phyloP scores from a whole-genome alignment of 1,284 basidiomycete genomes.

The Schizophyllum amplum region DNA sequence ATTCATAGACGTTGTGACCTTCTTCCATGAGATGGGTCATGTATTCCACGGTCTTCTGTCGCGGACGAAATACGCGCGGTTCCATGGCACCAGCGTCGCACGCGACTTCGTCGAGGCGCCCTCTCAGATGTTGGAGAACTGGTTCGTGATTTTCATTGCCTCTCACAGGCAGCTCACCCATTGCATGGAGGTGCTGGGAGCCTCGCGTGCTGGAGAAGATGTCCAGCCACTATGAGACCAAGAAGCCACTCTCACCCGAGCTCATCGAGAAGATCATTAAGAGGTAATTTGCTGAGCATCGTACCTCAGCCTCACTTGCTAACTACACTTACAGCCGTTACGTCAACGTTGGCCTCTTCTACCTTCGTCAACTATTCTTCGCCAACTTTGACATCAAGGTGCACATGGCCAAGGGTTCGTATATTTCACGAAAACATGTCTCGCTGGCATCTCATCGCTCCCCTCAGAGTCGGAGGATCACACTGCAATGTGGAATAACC shows the following conservation, averaged over 20 bases:
- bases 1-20: slow-evolving; percentile 54
- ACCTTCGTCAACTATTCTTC: slow-evolving; percentile 77
- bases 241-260: slow-evolving; percentile 65
- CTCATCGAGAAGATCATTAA: slow-evolving; percentile 73
- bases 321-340: slow-evolving; percentile 45
- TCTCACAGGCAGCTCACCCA: slow-evolving; percentile 23
- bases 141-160: slow-evolving; percentile 34
- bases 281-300: slow-evolving; percentile 32
- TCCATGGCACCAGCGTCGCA: slow-evolving; percentile 77
- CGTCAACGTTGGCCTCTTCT: slow-evolving; percentile 73
- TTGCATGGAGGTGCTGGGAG: too few species aligned
- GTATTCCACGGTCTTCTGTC: slow-evolving; percentile 79
- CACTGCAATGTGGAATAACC: slow-evolving; percentile 64
- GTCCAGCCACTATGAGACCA: slow-evolving; percentile 72
- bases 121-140: slow-evolving; percentile 87
- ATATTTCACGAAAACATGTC: neutral
- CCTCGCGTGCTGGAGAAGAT: slow-evolving; percentile 65
- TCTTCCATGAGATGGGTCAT: slow-evolving; percentile 83
- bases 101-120: slow-evolving; percentile 85
- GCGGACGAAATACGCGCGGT: slow-evolving; percentile 62
- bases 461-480: slow-evolving; percentile 51
- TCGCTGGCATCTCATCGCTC: neutral
- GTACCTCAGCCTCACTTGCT: too few species aligned
- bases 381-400: slow-evolving; percentile 74
- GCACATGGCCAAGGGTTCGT: slow-evolving; percentile 56